Base-by-base conservation (phyloP, 2,329 filamentous ascomycete genomes). In the Beauveria asiatica region DNA sequence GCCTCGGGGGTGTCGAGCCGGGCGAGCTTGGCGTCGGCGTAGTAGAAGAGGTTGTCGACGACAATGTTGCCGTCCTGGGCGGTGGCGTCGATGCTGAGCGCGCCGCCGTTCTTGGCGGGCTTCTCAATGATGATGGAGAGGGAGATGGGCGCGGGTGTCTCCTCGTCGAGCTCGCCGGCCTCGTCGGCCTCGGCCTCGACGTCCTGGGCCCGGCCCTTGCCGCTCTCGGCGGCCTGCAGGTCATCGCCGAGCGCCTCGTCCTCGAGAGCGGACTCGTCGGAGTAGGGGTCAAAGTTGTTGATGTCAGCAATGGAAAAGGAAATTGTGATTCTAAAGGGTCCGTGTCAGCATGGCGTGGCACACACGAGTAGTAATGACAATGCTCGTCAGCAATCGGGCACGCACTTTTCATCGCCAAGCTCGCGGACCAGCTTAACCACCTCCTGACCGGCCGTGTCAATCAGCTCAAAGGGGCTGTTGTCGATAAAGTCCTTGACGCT, bases 31-130 rank as follows among this genome's bases (percentile, higher is more conserved):
- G 88, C 80, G 67, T 92, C 87, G 67, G 84, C 80, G 79, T 91
- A 95, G 82, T 91, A 93, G 75, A 88, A 92, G 69, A 97, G 84
- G 77, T 94, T 93, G 73, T 97, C 90, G 70, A 97, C 88, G 68
- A 91, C 80, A 73, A 97, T 87, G 72, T 86, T 80, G 68, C 92
- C 92, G 67, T 96, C 90, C 76, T 94, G 88, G 37, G 90, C 91
- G 62, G 89, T 80, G 62, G 92, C 89, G 74, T 96, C 91, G 68
- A 99, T 86, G 75, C 89, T 86, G 65, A 99, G 82, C 30, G 91
- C 91, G 62, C 93, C 92, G 27, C 66, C 53, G 23, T 70, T 67
- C 70, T 90, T 88, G 76, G 83, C 84, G 62, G 88, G 81, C 80
- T 96, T 95, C 81, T 96, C 91, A 61, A 99, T 83, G 54, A 92